Conservation (phyloP, 352 stramenopile species). For the Phytophthora ramorum region DNA sequence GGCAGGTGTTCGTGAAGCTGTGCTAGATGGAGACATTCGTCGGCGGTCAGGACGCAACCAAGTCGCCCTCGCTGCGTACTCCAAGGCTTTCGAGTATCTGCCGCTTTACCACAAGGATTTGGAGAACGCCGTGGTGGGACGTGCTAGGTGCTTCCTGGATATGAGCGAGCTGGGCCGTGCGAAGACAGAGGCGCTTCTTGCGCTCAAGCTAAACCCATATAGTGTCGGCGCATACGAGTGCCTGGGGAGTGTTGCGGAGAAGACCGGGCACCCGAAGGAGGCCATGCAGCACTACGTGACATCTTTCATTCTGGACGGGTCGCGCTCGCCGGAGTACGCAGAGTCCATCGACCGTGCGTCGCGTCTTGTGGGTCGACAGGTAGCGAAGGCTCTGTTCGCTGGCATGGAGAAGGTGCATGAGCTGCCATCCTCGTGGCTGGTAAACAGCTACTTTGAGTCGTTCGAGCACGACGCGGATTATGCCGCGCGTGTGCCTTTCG, state of each 20-base stretch:
- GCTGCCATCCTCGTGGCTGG: conserved; percentile 79
- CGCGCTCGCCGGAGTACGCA: conserved; percentile 68
- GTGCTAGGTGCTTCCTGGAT: conserved; percentile 66
- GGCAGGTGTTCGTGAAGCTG: conserved; percentile 51
- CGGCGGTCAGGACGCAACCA: conserved; percentile 55
- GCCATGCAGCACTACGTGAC: conserved; percentile 88
- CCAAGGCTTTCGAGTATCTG: conserved; percentile 65
- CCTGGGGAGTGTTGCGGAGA: conserved; percentile 71
- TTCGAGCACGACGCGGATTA: conserved; percentile 85
- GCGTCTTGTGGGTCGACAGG: conserved; percentile 63
- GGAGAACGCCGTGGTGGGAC: conserved; percentile 61
- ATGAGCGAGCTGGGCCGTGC: conserved; percentile 51
- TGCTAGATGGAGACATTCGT: conserved; percentile 70
- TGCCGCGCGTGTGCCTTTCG: conserved; percentile 56
- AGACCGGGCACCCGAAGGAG: conserved; percentile 48
- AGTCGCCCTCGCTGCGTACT: conserved; percentile 64
- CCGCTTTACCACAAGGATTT: conserved; percentile 75
- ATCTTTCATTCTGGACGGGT: conserved; percentile 84
- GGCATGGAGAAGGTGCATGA: conserved; percentile 77
- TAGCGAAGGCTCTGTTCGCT: conserved; percentile 74
- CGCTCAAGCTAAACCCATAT: conserved; percentile 73
- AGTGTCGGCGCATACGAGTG: conserved; percentile 74
- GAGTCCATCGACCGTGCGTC: conserved; percentile 80
- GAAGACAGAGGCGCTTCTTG: conserved; percentile 51
- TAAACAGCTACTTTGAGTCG: conserved; percentile 87